phyloP scores from a whole-genome alignment of 2,329 filamentous ascomycete genomes.

The Phialophora expanda region DNA sequence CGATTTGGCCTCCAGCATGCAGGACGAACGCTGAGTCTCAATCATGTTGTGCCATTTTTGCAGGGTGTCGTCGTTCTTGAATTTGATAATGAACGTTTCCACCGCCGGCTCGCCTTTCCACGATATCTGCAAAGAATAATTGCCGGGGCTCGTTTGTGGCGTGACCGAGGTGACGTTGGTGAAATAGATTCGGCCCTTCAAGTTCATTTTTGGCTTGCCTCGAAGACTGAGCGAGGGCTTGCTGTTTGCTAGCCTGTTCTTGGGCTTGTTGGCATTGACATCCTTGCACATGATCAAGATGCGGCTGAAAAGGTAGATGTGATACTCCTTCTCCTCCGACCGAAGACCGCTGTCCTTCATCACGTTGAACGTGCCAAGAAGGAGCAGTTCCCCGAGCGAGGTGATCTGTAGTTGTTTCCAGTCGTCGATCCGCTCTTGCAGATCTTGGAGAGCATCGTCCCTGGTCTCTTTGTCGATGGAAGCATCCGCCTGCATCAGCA shows the following conservation, averaged over 20 bases:
- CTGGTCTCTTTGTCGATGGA: constrained; percentile 88
- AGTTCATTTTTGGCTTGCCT: constrained; percentile 77
- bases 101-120: constrained; percentile 98
- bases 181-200: constrained; percentile 99
- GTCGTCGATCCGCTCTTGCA: constrained; percentile 84
- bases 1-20: constrained; percentile 58
- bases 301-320: constrained; percentile 94
- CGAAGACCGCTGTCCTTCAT: constrained; percentile 67
- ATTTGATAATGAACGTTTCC: constrained; percentile 95
- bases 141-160: constrained; percentile 83
- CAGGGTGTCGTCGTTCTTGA: constrained; percentile 88
- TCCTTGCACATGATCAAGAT: constrained; percentile 98
- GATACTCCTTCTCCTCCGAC: constrained; percentile 67
- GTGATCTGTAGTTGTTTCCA: constrained; percentile 94
- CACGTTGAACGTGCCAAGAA: constrained; percentile 90
- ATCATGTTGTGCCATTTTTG: constrained; percentile 87
- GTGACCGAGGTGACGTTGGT: constrained; percentile 97
- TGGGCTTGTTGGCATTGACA: constrained; percentile 79
- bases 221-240: constrained; percentile 75
- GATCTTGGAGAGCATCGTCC: constrained; percentile 79
- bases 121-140: constrained; percentile 95
- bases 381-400: constrained; percentile 84
- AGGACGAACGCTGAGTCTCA: constrained; percentile 69
- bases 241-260: constrained; percentile 63
- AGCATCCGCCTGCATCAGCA: constrained; percentile 84